Conservation (phyloP, 148 eudicot species). For the Amaranthus palmeri region DNA sequence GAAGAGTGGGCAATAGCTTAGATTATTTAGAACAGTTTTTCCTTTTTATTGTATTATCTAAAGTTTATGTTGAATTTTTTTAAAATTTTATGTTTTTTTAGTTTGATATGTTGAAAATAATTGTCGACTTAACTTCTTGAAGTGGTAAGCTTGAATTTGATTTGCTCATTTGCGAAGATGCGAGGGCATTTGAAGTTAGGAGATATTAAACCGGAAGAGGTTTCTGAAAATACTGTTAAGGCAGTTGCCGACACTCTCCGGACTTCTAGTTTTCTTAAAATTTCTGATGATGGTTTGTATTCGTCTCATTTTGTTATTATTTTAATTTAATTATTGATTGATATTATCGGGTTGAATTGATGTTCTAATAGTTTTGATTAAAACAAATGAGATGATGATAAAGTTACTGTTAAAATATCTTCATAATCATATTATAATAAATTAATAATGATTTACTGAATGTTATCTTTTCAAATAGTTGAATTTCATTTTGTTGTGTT, state of each 20-base stretch:
- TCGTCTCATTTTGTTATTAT: neutral
- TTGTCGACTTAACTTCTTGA: conserved; percentile 46
- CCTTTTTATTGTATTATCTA: too few species aligned
- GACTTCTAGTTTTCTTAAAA: conserved; percentile 57
- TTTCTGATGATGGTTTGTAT: conserved; percentile 80
- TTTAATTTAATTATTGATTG: neutral
- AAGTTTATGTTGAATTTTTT: neutral
- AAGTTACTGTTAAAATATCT: too few species aligned
- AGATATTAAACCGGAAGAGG: conserved; percentile 58
- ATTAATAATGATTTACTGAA: too few species aligned
- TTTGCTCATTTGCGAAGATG: conserved; percentile 87
- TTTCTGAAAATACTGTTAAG: conserved; percentile 62
- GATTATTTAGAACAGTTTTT: too few species aligned
- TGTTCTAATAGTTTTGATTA: neutral
- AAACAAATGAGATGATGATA: too few species aligned
- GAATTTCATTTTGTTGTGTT: neutral
- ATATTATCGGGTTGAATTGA: neutral
- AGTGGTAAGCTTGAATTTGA: conserved; percentile 93
- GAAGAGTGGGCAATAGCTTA: too few species aligned
- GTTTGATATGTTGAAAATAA: neutral
- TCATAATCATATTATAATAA: too few species aligned
- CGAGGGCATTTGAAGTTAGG: conserved; percentile 66
- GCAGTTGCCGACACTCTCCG: conserved; percentile 73
- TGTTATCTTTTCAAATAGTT: neutral
- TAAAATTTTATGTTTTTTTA: neutral